Conservation (phyloP, 2,329 filamentous ascomycete species). For the Aspergillus tanneri region DNA sequence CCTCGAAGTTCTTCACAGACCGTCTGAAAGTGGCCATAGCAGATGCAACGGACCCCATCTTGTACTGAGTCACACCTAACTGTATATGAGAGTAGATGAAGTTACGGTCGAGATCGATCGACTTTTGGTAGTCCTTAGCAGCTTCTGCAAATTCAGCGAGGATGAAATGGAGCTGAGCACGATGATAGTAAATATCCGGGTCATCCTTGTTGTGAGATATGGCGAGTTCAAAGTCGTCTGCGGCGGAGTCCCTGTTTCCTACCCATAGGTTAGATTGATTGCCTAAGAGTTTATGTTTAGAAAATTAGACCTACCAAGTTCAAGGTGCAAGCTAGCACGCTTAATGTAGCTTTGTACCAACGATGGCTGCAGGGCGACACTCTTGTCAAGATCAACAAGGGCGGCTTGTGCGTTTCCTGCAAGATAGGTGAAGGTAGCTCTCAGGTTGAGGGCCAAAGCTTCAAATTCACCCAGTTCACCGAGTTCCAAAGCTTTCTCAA, state of each 20-base stretch:
- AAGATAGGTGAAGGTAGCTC: constrained; percentile 92
- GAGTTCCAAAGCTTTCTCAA: constrained; percentile 82
- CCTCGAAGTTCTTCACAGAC: constrained; percentile 97
- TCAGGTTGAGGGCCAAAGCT: constrained; percentile 92
- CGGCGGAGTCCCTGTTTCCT: constrained; percentile 82
- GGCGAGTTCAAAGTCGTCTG: constrained; percentile 82
- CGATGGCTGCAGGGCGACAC: constrained; percentile 80
- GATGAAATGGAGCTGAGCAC: constrained; percentile 97
- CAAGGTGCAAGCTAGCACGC: constrained; percentile 94
- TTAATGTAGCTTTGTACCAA: constrained; percentile 98
- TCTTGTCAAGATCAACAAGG: constrained; percentile 83
- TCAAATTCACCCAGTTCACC: constrained; percentile 78
- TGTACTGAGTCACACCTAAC: constrained; percentile 98
- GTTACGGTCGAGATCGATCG: constrained; percentile 89
- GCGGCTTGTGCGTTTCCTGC: constrained; percentile 83
- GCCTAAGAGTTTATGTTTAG: neutral
- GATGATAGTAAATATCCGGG: constrained; percentile 98
- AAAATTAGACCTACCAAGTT: constrained; percentile 64
- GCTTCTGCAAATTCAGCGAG: constrained; percentile 89
- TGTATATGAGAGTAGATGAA: constrained; percentile 99
- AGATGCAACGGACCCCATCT: constrained; percentile 96
- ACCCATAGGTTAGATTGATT: constrained; percentile 30
- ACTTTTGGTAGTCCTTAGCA: constrained; percentile 98
- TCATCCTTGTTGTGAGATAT: constrained; percentile 82
- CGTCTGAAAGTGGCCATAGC: constrained; percentile 98